Evolutionary conservation across 805 yeast genomes (phyloP), one percentile per base, ranked within the genome.

Genomic region (Saccharomycopsis malanga): DNA sequence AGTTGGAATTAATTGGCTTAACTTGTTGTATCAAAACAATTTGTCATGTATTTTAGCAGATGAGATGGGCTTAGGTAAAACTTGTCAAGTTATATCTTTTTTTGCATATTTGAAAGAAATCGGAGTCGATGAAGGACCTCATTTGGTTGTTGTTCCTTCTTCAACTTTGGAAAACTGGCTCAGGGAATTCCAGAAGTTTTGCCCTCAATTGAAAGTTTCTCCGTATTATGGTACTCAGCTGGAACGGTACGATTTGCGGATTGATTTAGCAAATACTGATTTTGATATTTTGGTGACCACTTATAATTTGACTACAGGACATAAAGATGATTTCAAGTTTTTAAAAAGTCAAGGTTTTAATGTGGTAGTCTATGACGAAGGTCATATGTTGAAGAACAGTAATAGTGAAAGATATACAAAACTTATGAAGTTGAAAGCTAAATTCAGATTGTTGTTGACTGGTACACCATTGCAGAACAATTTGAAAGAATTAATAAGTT

Each of bases 381-480:
- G 99, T 2, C 99, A 93, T 64, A 81, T 93, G 86, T 71, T 93
- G 56, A 93, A 93, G 62, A 93, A 93, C 63, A 84, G 95, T 2
- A 71, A 75, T 51, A 77, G 93, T 25, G 98, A 91, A 58, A 73
- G 99, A 56, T 93, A 91, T 61, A 72, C 69, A 51, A 91, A 88
- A 64, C 71, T 93, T 52, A 89, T 91, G 95, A 78, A 78, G 57
- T 68, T 93, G 45, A 74, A 73, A 50, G 96, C 93, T 1, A 73
- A 76, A n/a, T 93, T 91, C 67, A 73, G 98, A 57, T 67, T 93
- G 27, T 65, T 93, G 40, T 72, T 93, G 50, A 93, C 99, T 1
- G 99, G 99, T 62, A 93, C 99, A 0, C 99, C 99, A 5, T 68
- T 93, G 51, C 99, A 93, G 61, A 93, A 93, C 61, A 93, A 93